Percentiles rank a stretch among this genome's conserved stretches.
Conservation (phyloP, 2,329 filamentous ascomycete species). For the Verruconis gallopava region DNA sequence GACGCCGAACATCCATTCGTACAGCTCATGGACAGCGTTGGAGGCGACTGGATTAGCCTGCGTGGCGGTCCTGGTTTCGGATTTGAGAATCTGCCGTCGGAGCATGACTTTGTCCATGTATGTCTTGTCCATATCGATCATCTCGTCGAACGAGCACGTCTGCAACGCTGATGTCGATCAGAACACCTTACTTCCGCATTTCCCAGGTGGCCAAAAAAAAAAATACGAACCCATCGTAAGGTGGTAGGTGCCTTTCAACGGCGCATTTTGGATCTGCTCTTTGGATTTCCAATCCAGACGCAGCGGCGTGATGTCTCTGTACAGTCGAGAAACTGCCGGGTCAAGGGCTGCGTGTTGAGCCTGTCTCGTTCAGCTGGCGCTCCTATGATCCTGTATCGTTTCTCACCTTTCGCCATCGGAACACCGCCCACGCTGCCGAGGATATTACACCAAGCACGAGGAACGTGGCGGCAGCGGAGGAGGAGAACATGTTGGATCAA, state of each 20-base stretch:
- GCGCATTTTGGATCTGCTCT: conserved; percentile 40
- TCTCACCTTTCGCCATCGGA: too few species aligned
- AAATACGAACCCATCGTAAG: conserved; percentile 45
- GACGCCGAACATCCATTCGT: conserved; percentile 38
- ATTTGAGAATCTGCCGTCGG: conserved; percentile 34
- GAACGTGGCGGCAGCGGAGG: too few species aligned
- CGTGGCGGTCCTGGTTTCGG: conserved; percentile 30
- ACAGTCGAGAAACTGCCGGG: conserved; percentile 15
- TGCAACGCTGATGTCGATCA: conserved; percentile 33
- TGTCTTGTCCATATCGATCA: conserved; percentile 47
- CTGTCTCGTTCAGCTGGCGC: too few species aligned
- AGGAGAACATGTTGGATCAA: too few species aligned
- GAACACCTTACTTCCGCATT: too few species aligned
- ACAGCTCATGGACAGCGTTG: conserved; percentile 42
- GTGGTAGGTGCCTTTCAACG: conserved; percentile 49
- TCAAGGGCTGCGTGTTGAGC: too few species aligned
- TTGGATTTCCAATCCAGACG: conserved; percentile 38
- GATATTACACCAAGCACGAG: too few species aligned
- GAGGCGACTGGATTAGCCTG: conserved; percentile 25
- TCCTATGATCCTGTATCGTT: too few species aligned
- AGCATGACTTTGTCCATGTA: conserved; percentile 40
- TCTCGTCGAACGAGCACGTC: conserved; percentile 37
- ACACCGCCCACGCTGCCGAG: too few species aligned
- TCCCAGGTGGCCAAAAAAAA: not conserved
- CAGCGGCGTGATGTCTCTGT: conserved; percentile 33